Evolutionary conservation across 345 rosid species (phyloP), one percentile per base, ranked within the genome.

Genomic region (Microcos paniculata): DNA sequence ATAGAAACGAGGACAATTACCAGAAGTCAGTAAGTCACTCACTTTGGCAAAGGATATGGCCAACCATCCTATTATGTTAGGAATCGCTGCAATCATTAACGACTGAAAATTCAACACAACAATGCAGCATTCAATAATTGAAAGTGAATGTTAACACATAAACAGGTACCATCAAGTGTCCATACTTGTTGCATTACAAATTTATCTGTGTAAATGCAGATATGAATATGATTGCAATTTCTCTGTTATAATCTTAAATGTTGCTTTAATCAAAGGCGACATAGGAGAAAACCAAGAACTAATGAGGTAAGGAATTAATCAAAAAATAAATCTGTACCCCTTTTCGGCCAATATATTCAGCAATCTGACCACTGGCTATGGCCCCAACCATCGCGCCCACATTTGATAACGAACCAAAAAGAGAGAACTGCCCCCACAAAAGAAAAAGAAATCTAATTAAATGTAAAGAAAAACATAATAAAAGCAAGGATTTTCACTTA

Each of bases 351-450:
- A 91, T 76, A 63, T 91, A 84, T 80, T 91, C 96, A 0, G 96
- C 84, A 42, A 91, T 89, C 79, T 91, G 96, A 68, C 96, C 96
- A 26, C 93, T 88, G 24, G 91, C 78, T 49, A 91, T 88, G 2
- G 96, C 93, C 33, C 96, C 96, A 68, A 89, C 83, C 93, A 89
- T 91, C 45, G 91, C 92, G 18, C 94, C 96, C 77, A 88, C 96
- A 82, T 91, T 91, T 7, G 92, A 85, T 55, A 91, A 76, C 4
- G 96, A 88, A 42, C 92, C 96, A 77, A 91, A 91, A 18, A 91
- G 10, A 43, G 96, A 91, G 69, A 49, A 91, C 93, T 91, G 82
- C 71, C 16, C 12, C 52, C 31, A 26, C 14, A 61, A 65, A 73
- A 55, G 31, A 53, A 61, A 62, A 45, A 10, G 6, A 40, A 45